Base-by-base conservation (phyloP, 1,284 basidiomycete species). In the Coriolopsis trogii region DNA sequence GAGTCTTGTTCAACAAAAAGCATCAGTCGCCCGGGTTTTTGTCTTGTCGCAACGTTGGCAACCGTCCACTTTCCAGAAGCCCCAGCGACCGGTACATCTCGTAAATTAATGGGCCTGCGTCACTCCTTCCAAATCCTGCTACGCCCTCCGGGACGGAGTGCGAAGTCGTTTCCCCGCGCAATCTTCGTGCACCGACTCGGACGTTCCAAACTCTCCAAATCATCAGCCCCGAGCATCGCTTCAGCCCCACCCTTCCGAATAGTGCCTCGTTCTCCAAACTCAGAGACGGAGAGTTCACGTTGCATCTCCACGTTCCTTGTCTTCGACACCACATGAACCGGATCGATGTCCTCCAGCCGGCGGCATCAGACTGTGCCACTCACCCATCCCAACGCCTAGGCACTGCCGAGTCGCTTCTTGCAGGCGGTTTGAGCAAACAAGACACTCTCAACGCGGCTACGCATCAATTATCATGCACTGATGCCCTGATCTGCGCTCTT, bases 1-100 rank as follows among this genome's bases (percentile, higher is more conserved):
- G 38, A 41, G 54, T 44, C 46, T 40, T 56, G 34, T 50, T 13
- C 38, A 51, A 62, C 60, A 62, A 63, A 62, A 63, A 55, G 55
- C 53, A 23, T 51, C 34, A 40, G 38, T 52, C 53, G 60, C 60
- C 33, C 36, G 46, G 46, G 47, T 60, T 62, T 63, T 63, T 61
- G 60, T 61, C 47, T 58, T 31, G 51, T 41, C 18, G 21, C 34
- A 46, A 13, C 46, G 46, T 47, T 59, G 58, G 47, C 54, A 55
- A 59, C 58, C 49, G 49, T 42, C 37, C 42, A 40, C 20, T 23
- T 63, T 63, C 58, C 40, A 52, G 58, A 59, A 52, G 43, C 16
- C 16, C 20, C 15, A 29, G 13, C 38, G 13, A 39, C 28, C 18
- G 12, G 20, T 15, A 18, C 20, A 25, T 26, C 8, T 28, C 37